These are phyloP conservation scores for Microcyclosporella mali DNA, from an alignment of 2,329 filamentous ascomycete species.

Conservation along the genomic window DNA sequence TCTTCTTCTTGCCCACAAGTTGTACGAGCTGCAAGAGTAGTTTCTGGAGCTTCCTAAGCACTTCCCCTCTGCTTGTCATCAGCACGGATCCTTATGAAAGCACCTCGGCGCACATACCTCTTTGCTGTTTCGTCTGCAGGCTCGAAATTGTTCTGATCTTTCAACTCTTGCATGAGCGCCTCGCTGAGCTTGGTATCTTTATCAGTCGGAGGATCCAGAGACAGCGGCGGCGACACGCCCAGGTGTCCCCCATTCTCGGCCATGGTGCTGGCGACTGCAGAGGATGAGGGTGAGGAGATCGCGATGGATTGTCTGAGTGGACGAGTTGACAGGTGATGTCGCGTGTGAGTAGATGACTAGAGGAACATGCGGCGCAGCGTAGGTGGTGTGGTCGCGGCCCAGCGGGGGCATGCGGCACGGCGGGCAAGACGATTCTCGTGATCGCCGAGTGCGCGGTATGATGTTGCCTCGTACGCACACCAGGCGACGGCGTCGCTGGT, in stretches of 20 bases:
- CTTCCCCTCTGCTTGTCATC: slow-evolving; percentile 51
- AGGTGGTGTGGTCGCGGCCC: no score
- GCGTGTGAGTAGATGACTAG: no score
- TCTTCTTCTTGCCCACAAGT: slow-evolving; percentile 67
- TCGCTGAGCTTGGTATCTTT: slow-evolving; percentile 71
- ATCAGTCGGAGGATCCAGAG: slow-evolving; percentile 66
- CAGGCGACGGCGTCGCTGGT: no score
- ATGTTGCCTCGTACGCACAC: no score
- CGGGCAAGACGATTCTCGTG: no score
- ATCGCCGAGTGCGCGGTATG: no score
- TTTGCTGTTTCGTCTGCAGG: slow-evolving; percentile 73
- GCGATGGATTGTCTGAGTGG: no score
- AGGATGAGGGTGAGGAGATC: no score
- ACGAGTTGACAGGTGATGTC: no score
- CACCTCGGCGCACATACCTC: slow-evolving; percentile 48
- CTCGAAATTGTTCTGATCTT: slow-evolving; percentile 88
- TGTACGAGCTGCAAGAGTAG: slow-evolving; percentile 84
- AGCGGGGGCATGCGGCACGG: no score
- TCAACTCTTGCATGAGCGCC: slow-evolving; percentile 74
- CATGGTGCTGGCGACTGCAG: slow-evolving; percentile 5
- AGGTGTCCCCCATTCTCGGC: slow-evolving; percentile 12
- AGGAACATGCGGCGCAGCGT: no score
- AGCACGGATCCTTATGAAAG: slow-evolving; percentile 7
- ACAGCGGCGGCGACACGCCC: slow-evolving; percentile 55
- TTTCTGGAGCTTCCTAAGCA: slow-evolving; percentile 69